Evolutionary conservation across 2,329 filamentous ascomycete genomes (phyloP).

Genomic region (Sclerotinia glacialis): DNA sequence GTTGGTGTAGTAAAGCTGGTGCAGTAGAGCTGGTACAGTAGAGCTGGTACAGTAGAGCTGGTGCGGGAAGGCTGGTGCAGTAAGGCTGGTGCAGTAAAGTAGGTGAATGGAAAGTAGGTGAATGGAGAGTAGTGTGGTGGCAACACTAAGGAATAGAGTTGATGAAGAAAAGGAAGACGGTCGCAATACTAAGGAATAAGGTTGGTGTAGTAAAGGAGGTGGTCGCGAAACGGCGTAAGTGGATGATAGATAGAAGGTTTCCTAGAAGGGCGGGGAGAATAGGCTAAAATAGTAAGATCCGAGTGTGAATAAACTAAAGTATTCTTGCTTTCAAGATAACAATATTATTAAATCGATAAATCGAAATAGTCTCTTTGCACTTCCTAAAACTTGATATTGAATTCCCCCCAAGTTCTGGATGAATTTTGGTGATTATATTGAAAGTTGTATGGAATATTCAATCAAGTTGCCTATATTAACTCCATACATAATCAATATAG

Average conservation of each 20-base stretch:
- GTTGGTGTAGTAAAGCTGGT: background rate
- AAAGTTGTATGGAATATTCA: background rate
- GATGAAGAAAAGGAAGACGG: background rate
- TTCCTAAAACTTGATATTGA: background rate
- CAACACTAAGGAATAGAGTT: slow-evolving; percentile 12
- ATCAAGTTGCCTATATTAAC: background rate
- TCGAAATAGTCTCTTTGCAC: background rate
- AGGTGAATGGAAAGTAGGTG: background rate
- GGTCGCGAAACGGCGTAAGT: background rate
- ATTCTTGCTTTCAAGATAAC: background rate
- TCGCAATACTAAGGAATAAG: slow-evolving; percentile 11
- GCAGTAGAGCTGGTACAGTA: background rate
- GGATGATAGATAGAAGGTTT: slow-evolving; percentile 15
- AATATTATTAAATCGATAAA: background rate
- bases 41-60: slow-evolving; percentile 4
- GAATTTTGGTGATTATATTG: background rate
- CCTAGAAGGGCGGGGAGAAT: slow-evolving; percentile 9
- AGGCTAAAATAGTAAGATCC: slow-evolving; percentile 2
- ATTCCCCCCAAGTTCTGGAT: background rate
- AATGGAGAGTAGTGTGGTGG: background rate
- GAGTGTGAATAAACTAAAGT: background rate
- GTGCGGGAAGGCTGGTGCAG: background rate
- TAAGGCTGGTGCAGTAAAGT: background rate
- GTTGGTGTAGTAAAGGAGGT: background rate
- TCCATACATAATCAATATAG: too few relatives aligned